phyloP scores from a whole-genome alignment of 2,329 filamentous ascomycete genomes.

The Phyllosticta paracitricarpa region DNA sequence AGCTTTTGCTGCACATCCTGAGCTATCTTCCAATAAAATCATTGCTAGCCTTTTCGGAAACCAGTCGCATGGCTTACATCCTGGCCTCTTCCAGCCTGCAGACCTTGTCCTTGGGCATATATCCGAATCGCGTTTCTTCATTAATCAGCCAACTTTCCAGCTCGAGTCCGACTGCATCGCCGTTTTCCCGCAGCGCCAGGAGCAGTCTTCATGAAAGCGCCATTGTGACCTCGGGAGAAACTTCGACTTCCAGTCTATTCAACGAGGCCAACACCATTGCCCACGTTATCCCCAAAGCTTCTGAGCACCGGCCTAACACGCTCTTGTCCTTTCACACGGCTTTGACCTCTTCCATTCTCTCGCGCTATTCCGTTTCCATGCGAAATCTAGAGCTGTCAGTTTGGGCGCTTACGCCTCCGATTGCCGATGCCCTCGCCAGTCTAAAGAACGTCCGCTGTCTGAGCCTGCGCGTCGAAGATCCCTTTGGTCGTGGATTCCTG shows the following conservation, averaged over 20 bases:
- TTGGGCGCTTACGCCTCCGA: constrained; percentile 19
- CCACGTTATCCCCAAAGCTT: constrained; percentile 9
- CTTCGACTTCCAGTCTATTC: background rate
- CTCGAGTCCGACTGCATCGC: constrained; percentile 8
- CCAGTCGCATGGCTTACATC: constrained; percentile 18
- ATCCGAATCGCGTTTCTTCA: constrained; percentile 66
- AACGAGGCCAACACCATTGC: constrained; percentile 2
- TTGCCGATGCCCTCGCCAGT: constrained; percentile 17
- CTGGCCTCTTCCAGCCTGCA: constrained; percentile 24
- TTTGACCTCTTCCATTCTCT: constrained; percentile 18
- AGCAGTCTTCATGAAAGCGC: background rate
- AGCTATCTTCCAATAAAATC: constrained; percentile 21
- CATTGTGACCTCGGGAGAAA: background rate
- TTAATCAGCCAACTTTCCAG: constrained; percentile 53
- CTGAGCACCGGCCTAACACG: constrained; percentile 6
- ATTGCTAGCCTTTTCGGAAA: constrained; percentile 25
- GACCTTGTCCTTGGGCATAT: constrained; percentile 77
- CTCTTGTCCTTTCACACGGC: constrained; percentile 19
- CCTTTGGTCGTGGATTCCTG: constrained; percentile 13
- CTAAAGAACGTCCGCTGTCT: constrained; percentile 17
- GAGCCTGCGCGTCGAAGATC: constrained; percentile 19
- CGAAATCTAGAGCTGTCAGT: constrained; percentile 20
- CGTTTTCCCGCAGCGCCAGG: constrained; percentile 6
- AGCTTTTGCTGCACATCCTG: constrained; percentile 25
- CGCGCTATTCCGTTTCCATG: constrained; percentile 17